phyloP scores from a whole-genome alignment of 83 land plant species.

The Picea abies region DNA sequence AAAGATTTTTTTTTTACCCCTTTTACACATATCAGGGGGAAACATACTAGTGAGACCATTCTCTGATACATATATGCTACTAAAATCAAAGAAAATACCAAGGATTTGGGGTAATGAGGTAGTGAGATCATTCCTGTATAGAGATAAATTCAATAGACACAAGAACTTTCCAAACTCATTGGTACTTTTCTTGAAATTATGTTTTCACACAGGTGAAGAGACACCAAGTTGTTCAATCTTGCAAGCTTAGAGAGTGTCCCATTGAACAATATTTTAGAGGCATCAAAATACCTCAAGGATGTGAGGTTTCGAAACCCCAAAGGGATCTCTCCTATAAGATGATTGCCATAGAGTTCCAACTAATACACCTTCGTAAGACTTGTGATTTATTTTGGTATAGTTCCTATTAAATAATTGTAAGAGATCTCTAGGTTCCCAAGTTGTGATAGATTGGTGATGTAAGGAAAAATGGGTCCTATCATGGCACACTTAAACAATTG shows the following conservation, averaged over 20 bases:
- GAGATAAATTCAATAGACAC: slow-evolving; percentile 33
- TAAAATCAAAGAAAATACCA: no score
- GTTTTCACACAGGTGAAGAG: slow-evolving; percentile 52
- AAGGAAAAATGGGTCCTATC: slow-evolving; percentile 43
- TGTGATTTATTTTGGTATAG: no score
- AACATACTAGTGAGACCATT: no score
- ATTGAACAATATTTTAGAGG: neutral
- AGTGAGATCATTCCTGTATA: slow-evolving; percentile 34
- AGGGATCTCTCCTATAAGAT: slow-evolving; percentile 39
- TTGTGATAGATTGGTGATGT: slow-evolving; percentile 51
- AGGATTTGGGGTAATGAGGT: no score
- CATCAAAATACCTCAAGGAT: neutral
- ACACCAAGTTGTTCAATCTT: neutral
- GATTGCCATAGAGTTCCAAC: slow-evolving; percentile 64
- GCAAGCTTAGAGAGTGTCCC: neutral
- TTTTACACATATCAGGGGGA: no score
- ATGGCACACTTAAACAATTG: slow-evolving; percentile 36
- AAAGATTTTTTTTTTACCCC: no score
- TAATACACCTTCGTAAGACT: no score
- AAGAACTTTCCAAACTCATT: slow-evolving; percentile 58
- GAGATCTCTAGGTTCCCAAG: slow-evolving; percentile 55
- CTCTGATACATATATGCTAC: no score
- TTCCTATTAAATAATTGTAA: no score
- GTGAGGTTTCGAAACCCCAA: neutral
- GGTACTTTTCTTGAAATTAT: slow-evolving; percentile 53